phyloP scores from a whole-genome alignment of 495 filamentous ascomycete genomes.

The Elaphomyces granulatus region DNA sequence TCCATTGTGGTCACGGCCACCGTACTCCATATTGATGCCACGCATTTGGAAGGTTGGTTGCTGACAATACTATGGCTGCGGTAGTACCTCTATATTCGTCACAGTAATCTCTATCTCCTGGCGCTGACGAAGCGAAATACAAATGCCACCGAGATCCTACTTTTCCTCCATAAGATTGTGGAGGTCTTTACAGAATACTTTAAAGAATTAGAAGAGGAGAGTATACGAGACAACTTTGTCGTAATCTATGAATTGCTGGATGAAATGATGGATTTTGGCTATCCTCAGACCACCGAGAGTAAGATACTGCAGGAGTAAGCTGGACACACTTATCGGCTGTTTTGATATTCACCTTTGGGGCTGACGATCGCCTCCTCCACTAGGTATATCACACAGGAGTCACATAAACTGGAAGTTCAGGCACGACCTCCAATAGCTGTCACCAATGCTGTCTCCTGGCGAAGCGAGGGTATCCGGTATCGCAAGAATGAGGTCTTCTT shows the following conservation, averaged over 20 bases:
- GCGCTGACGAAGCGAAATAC: slow-evolving; percentile 97
- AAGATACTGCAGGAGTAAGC: slow-evolving; percentile 93
- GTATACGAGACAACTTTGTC: slow-evolving; percentile 98
- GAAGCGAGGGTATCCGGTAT: slow-evolving; percentile 95
- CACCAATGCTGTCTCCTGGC: slow-evolving; percentile 96
- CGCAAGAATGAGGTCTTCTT: slow-evolving; percentile 99
- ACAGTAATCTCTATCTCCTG: slow-evolving; percentile 98
- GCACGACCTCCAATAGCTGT: slow-evolving; percentile 99
- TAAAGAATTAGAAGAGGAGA: slow-evolving; percentile 98
- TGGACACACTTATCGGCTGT: neutral
- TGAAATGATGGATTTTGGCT: slow-evolving; percentile 99
- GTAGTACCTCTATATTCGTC: slow-evolving; percentile 97
- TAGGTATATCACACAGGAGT: slow-evolving; percentile 97
- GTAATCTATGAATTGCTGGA: slow-evolving; percentile 98
- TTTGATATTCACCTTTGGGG: too few species aligned
- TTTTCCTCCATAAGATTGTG: slow-evolving; percentile 96
- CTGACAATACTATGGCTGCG: slow-evolving; percentile 2
- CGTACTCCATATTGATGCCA: too few species aligned
- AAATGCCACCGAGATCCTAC: slow-evolving; percentile 94
- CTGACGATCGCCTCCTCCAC: neutral
- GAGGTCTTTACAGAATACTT: slow-evolving; percentile 99
- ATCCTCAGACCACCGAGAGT: slow-evolving; percentile 96
- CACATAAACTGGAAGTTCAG: slow-evolving; percentile 95
- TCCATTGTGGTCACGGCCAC: too few species aligned
- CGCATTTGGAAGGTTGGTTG: too few species aligned